These are phyloP conservation scores for Hymenochaete sp. DNA, from an alignment of 1,284 basidiomycete species.

Conservation along the genomic window DNA sequence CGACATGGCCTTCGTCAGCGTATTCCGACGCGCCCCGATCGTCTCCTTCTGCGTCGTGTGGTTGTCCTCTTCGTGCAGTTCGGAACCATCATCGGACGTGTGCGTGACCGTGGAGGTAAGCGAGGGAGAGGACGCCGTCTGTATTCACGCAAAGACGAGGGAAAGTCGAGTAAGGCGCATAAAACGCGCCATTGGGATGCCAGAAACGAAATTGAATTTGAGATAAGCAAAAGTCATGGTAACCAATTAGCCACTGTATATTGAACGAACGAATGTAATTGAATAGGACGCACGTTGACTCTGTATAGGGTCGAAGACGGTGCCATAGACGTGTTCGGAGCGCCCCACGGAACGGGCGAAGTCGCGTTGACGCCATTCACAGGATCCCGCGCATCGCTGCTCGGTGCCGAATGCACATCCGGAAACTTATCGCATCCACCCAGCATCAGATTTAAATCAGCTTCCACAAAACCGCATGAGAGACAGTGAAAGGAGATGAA, in stretches of 20 bases:
- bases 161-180: too few relatives aligned
- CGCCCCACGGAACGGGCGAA: constrained; percentile 13
- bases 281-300: neutral
- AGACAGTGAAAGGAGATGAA: neutral
- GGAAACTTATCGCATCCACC: constrained; percentile 1
- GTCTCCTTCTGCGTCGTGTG: constrained; percentile 17
- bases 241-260: neutral
- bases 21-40: constrained; percentile 13
- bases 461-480: too few relatives aligned
- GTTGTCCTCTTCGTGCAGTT: constrained; percentile 10
- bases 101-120: constrained; percentile 2
- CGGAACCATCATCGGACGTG: neutral
- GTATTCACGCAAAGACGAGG: too few relatives aligned
- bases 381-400: too few relatives aligned
- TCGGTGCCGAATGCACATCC: constrained; percentile 6
- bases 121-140: constrained; percentile 1
- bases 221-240: neutral
- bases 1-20: constrained; percentile 13
- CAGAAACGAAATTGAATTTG: too few relatives aligned
- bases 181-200: too few relatives aligned
- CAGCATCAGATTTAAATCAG: neutral
- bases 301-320: constrained; percentile 1
- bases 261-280: neutral
- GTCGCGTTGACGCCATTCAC: too few relatives aligned
- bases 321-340: neutral